These are phyloP conservation scores for Neophaeococcomyces aloes DNA, from an alignment of 2,329 filamentous ascomycete species.

Conservation along the genomic window DNA sequence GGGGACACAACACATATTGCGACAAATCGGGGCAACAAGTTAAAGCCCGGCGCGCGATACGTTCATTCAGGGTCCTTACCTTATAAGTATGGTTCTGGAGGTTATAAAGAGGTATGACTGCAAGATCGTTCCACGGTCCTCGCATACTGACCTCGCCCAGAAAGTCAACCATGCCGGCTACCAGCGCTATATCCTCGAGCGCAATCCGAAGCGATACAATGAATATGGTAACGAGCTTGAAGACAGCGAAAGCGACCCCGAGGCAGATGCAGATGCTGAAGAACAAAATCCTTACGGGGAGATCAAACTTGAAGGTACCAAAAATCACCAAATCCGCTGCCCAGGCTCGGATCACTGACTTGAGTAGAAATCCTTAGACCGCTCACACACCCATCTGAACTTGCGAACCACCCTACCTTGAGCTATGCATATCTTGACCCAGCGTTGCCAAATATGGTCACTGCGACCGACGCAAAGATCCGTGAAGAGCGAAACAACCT, in stretches of 20 bases:
- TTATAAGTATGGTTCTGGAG: conserved; percentile 38
- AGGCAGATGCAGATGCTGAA: conserved; percentile 46
- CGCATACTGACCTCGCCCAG: no score
- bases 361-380: conserved; percentile 46
- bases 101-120: conserved; percentile 44
- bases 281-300: conserved; percentile 53
- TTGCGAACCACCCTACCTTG: conserved; percentile 49
- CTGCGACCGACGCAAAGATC: conserved; percentile 46
- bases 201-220: conserved; percentile 51
- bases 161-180: conserved; percentile 54
- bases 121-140: no score
- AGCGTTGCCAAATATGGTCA: conserved; percentile 48
- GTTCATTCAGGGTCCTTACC: conserved; percentile 47
- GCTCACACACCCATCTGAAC: conserved; percentile 51
- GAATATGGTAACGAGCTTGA: conserved; percentile 55
- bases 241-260: conserved; percentile 46
- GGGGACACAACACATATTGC: conserved; percentile 45
- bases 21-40: conserved; percentile 52
- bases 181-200: conserved; percentile 47
- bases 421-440: conserved; percentile 49
- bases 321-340: not conserved
- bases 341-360: conserved; percentile 3
- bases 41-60: conserved; percentile 47
- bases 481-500: conserved; percentile 47
- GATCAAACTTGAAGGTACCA: conserved; percentile 46